These are phyloP conservation scores for Polyporus tsugae DNA, from an alignment of 1,284 basidiomycete genomes.

Conservation along the genomic window DNA sequence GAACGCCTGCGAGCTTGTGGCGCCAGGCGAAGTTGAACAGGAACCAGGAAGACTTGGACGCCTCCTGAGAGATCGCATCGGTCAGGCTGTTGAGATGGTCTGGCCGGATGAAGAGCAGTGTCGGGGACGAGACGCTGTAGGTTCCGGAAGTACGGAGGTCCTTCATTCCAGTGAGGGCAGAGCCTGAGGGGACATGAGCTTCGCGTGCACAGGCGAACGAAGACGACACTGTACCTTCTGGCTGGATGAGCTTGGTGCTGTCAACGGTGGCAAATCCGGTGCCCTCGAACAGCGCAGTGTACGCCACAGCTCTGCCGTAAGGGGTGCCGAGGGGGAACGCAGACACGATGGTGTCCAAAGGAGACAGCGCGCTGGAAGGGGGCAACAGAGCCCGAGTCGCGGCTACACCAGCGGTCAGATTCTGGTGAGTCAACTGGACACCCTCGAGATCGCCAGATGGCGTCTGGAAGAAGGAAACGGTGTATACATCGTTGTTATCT, in stretches of 20 bases:
- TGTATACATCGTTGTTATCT: slow-evolving; percentile 72
- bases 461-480: slow-evolving; percentile 68
- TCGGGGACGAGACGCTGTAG: slow-evolving; percentile 72
- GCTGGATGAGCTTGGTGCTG: slow-evolving; percentile 60
- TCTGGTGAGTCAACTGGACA: slow-evolving; percentile 77
- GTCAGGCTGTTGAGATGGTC: slow-evolving; percentile 62
- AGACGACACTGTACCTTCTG: slow-evolving; percentile 39
- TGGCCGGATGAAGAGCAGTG: slow-evolving; percentile 69
- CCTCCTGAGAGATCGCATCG: slow-evolving; percentile 57
- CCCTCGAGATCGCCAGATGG: slow-evolving; percentile 62
- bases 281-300: slow-evolving; percentile 78
- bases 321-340: slow-evolving; percentile 72
- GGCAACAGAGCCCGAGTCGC: slow-evolving; percentile 74
- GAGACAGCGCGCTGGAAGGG: slow-evolving; percentile 63
- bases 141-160: slow-evolving; percentile 57
- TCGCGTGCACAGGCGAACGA: background rate
- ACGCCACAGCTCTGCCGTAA: slow-evolving; percentile 76
- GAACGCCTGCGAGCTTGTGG: slow-evolving; percentile 72
- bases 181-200: slow-evolving; percentile 9
- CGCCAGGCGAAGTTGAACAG: slow-evolving; percentile 70
- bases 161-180: slow-evolving; percentile 41
- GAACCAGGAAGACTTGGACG: slow-evolving; percentile 59
- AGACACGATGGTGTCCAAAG: slow-evolving; percentile 79
- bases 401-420: slow-evolving; percentile 81
- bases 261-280: slow-evolving; percentile 72